A percentile compares a stretch with the other conserved stretches of the same genome.
These are phyloP conservation scores for Lactuca saligna DNA, from an alignment of 129 eudicot genomes.

Conservation along the genomic window DNA sequence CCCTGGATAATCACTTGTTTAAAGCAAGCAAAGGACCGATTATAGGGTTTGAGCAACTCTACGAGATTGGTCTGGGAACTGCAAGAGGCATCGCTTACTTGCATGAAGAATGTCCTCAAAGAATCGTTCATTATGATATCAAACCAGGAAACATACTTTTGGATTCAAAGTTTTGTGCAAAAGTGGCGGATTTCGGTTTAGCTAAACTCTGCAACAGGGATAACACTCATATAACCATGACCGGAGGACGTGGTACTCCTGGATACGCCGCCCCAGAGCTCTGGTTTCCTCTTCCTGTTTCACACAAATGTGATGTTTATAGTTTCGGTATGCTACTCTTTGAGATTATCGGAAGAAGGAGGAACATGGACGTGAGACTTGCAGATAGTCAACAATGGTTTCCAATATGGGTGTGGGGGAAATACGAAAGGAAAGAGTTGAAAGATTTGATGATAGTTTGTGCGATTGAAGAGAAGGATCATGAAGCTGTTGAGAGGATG, in stretches of 20 bases:
- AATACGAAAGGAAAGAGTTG: slow-evolving; percentile 20
- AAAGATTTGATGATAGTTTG: slow-evolving; percentile 18
- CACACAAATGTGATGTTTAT: slow-evolving; percentile 32
- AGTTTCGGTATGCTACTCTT: slow-evolving; percentile 36
- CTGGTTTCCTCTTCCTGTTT: slow-evolving; percentile 17
- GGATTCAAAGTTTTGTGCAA: slow-evolving; percentile 28
- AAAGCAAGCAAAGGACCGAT: background rate
- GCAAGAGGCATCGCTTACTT: slow-evolving; percentile 35
- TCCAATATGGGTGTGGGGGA: slow-evolving; percentile 25
- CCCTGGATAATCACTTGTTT: slow-evolving; percentile 27
- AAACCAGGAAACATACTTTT: slow-evolving; percentile 36
- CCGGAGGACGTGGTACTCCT: slow-evolving; percentile 30
- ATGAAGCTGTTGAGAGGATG: slow-evolving; percentile 17
- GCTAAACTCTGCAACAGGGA: slow-evolving; percentile 36
- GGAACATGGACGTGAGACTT: slow-evolving; percentile 14
- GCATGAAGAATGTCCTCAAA: slow-evolving; percentile 34
- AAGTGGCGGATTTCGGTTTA: slow-evolving; percentile 34
- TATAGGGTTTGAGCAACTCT: slow-evolving; percentile 18
- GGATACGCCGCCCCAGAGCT: slow-evolving; percentile 35
- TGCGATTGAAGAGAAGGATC: slow-evolving; percentile 5
- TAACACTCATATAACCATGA: slow-evolving; percentile 28
- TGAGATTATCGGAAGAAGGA: slow-evolving; percentile 30
- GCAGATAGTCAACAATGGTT: slow-evolving; percentile 27
- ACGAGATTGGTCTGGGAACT: slow-evolving; percentile 25
- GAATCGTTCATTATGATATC: slow-evolving; percentile 35